phyloP scores from a whole-genome alignment of 2,329 filamentous ascomycete genomes.

The Aspergillus sp. region DNA sequence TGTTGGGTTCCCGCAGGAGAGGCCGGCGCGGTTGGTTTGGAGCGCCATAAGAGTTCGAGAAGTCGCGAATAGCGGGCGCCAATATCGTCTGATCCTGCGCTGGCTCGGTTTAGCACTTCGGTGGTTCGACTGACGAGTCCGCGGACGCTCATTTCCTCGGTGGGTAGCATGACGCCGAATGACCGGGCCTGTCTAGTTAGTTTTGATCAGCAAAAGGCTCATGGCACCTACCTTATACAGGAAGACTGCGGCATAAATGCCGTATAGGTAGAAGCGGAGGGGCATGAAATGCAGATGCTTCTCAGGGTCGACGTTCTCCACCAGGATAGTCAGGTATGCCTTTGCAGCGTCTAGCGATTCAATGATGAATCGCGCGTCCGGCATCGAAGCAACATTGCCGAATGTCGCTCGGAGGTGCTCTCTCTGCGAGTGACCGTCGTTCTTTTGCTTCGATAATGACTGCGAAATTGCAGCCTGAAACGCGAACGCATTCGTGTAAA shows the following conservation, averaged over 20 bases:
- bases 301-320: conserved; percentile 63
- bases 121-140: conserved; percentile 64
- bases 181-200: conserved; percentile 53
- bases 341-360: conserved; percentile 69
- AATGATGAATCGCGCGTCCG: conserved; percentile 69
- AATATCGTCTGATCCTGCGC: conserved; percentile 62
- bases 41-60: conserved; percentile 64
- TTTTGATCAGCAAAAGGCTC: not conserved
- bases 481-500: conserved; percentile 77
- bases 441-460: conserved; percentile 46
- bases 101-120: conserved; percentile 62
- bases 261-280: conserved; percentile 64
- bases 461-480: conserved; percentile 71
- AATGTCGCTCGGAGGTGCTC: conserved; percentile 52
- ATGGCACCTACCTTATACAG: conserved; percentile 60
- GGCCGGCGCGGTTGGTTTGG: conserved; percentile 35
- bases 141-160: conserved; percentile 60
- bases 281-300: conserved; percentile 67
- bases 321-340: conserved; percentile 63
- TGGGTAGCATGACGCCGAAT: conserved; percentile 62
- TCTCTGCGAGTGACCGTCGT: conserved; percentile 40
- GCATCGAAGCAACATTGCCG: conserved; percentile 61
- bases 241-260: conserved; percentile 68
- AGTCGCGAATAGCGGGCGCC: conserved; percentile 66
- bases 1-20: conserved; percentile 33